phyloP scores from a whole-genome alignment of 1,284 basidiomycete genomes.

The Farysia itapuensis region DNA sequence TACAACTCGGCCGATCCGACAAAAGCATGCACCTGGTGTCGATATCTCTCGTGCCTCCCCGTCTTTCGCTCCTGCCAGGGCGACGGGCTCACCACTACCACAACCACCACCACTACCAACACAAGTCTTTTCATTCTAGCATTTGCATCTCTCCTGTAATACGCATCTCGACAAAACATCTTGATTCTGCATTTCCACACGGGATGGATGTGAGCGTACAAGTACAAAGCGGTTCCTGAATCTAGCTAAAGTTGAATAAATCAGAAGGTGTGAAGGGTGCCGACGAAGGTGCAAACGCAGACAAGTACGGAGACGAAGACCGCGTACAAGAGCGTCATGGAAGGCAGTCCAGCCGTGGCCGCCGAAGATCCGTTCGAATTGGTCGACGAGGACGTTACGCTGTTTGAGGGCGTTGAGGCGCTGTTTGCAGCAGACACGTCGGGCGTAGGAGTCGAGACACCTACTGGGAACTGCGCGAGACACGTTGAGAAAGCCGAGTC shows the following conservation, averaged over 20 bases:
- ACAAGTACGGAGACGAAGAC: background rate
- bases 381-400: no score
- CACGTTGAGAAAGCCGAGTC: constrained; percentile 72
- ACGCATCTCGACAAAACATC: no score
- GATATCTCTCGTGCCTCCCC: constrained; percentile 61
- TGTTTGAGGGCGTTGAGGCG: background rate
- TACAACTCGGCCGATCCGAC: constrained; percentile 70
- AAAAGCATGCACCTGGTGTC: constrained; percentile 81
- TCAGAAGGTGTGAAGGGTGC: background rate
- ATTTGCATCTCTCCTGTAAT: no score
- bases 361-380: no score
- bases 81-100: constrained; percentile 29
- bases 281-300: background rate
- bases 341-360: no score
- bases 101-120: constrained; percentile 10
- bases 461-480: constrained; percentile 67
- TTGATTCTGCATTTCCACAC: no score
- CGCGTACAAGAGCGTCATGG: background rate
- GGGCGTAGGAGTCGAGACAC: constrained; percentile 45
- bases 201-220: no score
- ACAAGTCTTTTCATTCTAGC: no score
- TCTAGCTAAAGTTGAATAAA: no score
- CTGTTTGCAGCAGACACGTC: background rate
- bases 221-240: no score
- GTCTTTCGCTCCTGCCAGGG: constrained; percentile 48